Percentiles rank a stretch among this genome's conserved stretches.
Evolutionary conservation across 2,329 filamentous ascomycete genomes (phyloP).

Genomic region (Acrodontium crateriforme): DNA sequence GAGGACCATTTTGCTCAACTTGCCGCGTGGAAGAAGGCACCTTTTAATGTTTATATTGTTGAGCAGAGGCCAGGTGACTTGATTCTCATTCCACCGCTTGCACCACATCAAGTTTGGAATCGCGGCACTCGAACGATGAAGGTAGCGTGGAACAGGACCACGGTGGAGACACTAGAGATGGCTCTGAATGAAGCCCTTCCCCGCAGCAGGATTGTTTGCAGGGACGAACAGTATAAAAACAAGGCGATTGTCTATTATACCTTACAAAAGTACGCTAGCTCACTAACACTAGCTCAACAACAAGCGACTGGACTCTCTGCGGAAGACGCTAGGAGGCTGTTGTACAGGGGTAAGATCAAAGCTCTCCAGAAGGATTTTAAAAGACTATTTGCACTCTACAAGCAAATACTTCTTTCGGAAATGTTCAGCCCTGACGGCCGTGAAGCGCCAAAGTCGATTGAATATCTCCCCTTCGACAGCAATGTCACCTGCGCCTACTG

Average conservation of each 20-base stretch:
- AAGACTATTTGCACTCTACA: slow-evolving; percentile 63
- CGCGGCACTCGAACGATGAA: slow-evolving; percentile 92
- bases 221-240: slow-evolving; percentile 98
- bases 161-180: slow-evolving; percentile 75
- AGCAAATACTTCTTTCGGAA: slow-evolving; percentile 68
- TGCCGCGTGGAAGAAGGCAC: slow-evolving; percentile 88
- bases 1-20: slow-evolving; percentile 95
- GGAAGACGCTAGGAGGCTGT: slow-evolving; percentile 16
- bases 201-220: slow-evolving; percentile 78
- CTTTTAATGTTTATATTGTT: slow-evolving; percentile 83
- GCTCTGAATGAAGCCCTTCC: slow-evolving; percentile 79
- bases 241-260: slow-evolving; percentile 91
- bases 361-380: slow-evolving; percentile 76
- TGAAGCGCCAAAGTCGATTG: slow-evolving; percentile 50
- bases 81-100: slow-evolving; percentile 81
- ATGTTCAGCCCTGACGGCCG: slow-evolving; percentile 54
- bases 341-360: slow-evolving; percentile 40
- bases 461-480: slow-evolving; percentile 71
- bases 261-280: slow-evolving; percentile 57
- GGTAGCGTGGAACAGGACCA: slow-evolving; percentile 94
- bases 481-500: slow-evolving; percentile 95
- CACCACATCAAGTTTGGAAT: slow-evolving; percentile 97
- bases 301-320: slow-evolving; percentile 27
- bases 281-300: slow-evolving; percentile 45
- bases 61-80: slow-evolving; percentile 86